Evolutionary conservation across 352 stramenopile species (phyloP).

Genomic region (Globisporangium takayamanum): DNA sequence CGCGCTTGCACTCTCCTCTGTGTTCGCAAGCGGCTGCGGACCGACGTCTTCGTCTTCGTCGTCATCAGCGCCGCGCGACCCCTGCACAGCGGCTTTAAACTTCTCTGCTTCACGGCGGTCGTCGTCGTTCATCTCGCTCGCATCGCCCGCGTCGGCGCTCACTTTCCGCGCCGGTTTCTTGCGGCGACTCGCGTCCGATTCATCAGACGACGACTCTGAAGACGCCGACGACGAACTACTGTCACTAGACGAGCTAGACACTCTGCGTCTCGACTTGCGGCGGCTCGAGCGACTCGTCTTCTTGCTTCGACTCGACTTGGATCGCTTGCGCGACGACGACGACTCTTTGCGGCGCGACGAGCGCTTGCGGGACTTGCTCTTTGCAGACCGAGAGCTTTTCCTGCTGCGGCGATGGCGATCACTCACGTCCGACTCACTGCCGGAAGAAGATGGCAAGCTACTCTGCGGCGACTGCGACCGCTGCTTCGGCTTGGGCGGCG

Average conservation of each 20-base stretch:
- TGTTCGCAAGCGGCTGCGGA: constrained; percentile 62
- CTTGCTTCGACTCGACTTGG: constrained; percentile 21
- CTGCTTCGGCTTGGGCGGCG: constrained; percentile 18
- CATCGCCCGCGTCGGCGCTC: constrained; percentile 12
- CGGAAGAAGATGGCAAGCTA: constrained; percentile 10
- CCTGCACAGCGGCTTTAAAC: constrained; percentile 88
- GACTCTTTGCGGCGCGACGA: constrained; percentile 23
- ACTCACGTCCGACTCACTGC: constrained; percentile 10
- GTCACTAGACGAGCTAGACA: constrained; percentile 3
- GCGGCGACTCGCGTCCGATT: constrained; percentile 18
- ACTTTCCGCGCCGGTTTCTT: constrained; percentile 13
- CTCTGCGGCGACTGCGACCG: constrained; percentile 17
- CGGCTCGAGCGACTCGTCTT: constrained; percentile 13
- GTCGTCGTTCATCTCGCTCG: constrained; percentile 36
- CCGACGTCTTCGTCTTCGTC: constrained; percentile 87
- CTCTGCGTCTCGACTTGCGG: constrained; percentile 8
- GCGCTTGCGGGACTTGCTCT: constrained; percentile 20
- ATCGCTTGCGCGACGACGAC: constrained; percentile 15
- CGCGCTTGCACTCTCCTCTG: constrained; percentile 38
- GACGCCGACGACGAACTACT: constrained; percentile 7
- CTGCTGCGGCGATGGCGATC: constrained; percentile 17
- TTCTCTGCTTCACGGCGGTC: constrained; percentile 75
- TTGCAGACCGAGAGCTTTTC: constrained; percentile 3
- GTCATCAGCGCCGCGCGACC: constrained; percentile 29
- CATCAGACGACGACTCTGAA: not conserved